Conservation (phyloP, 2,329 filamentous ascomycete species). For the Claviceps sp. region DNA sequence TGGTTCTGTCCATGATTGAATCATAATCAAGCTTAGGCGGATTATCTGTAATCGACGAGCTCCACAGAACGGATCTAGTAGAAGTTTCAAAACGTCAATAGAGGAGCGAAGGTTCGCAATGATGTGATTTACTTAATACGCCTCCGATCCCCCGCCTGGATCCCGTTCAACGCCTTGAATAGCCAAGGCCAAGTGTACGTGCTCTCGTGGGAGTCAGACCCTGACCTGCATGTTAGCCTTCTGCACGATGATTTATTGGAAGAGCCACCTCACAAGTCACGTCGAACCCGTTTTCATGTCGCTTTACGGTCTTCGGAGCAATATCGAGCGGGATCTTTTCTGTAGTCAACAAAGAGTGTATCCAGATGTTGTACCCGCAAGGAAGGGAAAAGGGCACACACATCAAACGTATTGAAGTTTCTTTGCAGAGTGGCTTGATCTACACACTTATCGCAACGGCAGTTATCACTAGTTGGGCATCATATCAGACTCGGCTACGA, state of each 20-base stretch:
- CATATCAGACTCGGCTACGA: not conserved
- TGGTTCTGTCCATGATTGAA: slow-evolving; percentile 39
- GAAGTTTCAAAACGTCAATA: not conserved
- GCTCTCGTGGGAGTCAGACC: slow-evolving; percentile 58
- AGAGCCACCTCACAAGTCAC: slow-evolving; percentile 18
- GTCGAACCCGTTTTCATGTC: slow-evolving; percentile 17
- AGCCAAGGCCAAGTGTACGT: slow-evolving; percentile 47
- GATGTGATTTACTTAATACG: slow-evolving; percentile 4
- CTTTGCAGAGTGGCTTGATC: slow-evolving; percentile 29
- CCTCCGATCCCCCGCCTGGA: slow-evolving; percentile 23
- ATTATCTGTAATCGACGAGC: slow-evolving; percentile 18
- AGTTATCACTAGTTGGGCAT: slow-evolving; percentile 24
- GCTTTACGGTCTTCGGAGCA: slow-evolving; percentile 14
- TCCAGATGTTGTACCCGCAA: not conserved
- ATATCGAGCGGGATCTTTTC: slow-evolving; percentile 20
- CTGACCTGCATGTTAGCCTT: slow-evolving; percentile 24
- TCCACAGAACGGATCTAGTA: slow-evolving; percentile 13
- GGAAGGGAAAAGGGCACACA: slow-evolving; percentile 7
- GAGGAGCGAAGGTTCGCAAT: not conserved
- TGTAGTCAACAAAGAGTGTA: not conserved
- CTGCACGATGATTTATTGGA: not conserved
- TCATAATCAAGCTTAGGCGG: slow-evolving; percentile 49
- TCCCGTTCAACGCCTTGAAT: slow-evolving; percentile 7
- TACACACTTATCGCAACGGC: slow-evolving; percentile 27
- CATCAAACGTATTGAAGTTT: slow-evolving; percentile 27